Base-by-base conservation (phyloP, 2,329 filamentous ascomycete species). In the Aspergillus tamarii region DNA sequence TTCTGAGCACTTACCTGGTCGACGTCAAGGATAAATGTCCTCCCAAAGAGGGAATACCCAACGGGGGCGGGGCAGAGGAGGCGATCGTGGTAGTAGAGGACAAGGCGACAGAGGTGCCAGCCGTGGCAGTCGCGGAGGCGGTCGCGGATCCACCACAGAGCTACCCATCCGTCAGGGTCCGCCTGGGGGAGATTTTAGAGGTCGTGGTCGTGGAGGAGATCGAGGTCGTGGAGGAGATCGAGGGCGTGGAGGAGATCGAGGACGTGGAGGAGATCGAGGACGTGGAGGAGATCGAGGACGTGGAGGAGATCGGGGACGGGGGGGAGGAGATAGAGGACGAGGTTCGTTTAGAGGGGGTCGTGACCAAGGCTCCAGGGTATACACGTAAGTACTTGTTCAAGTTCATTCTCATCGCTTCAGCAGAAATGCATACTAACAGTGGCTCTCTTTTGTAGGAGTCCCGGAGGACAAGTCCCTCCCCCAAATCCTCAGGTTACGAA, bases 361-460 rank as follows among this genome's bases (percentile, higher is more conserved):
- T 43, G 64, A 68, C 46, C 59, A 67, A 23, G 70, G 69, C 36
- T 71, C 73, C 3, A 50, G 58, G 1, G 73, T 77, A 52, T 77
- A 73, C 59, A 66, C 66, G 72, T 79, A 65, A 66, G 76, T 63
- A n/a, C 59, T 10, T 32, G 30, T 45, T 32, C n/a, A 32, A 48
- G 16, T 21, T 45, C 23, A 19, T 26, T n/a, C 57, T 34, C 21
- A 9, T 41, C 16, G 16, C 12, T 41, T 41, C n/a, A 41, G 39
- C 16, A 36, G 5, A 36, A 36, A 36, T 36, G 34, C 19, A 52
- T 32, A 32, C 48, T 52, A 52, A 32, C 23, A 14, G 32, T 48
- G 34, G 34, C 34, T 14, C 26, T 50, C 21, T 23, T 28, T 36
- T 39, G 21, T 46, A 57, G 21, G 59, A 77, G 74, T 52, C 71